phyloP scores from a whole-genome alignment of 345 rosid species.

The Syzygium jambos region DNA sequence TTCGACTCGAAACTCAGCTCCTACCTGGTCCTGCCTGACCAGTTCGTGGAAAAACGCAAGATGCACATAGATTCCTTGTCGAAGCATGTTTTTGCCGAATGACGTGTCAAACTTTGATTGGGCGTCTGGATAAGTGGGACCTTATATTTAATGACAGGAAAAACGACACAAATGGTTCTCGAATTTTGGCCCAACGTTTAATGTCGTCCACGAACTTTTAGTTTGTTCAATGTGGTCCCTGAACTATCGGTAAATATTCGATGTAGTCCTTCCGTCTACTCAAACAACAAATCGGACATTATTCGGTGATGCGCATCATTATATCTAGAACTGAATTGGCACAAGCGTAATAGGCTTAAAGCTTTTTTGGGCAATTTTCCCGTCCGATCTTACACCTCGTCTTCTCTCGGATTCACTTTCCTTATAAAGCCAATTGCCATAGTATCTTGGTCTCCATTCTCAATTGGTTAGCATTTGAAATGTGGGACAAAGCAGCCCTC shows the following conservation, averaged over 20 bases:
- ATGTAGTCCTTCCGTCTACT: background rate
- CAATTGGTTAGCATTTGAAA: background rate
- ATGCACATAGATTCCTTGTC: background rate
- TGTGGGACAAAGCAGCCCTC: background rate
- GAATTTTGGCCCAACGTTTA: background rate
- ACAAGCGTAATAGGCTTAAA: too few relatives aligned
- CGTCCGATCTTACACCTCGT: background rate
- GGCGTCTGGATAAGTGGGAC: background rate
- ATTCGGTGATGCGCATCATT: too few relatives aligned
- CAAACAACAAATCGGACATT: too few relatives aligned
- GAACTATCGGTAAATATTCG: background rate
- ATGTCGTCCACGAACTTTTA: fast-evolving
- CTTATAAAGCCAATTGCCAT: background rate
- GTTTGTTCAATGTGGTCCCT: background rate
- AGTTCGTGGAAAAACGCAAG: background rate
- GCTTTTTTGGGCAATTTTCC: fast-evolving
- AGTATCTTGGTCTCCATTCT: background rate
- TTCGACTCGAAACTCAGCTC: background rate
- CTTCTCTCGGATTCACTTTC: background rate
- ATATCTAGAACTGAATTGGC: too few relatives aligned
- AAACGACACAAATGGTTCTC: background rate
- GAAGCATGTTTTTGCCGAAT: too few relatives aligned
- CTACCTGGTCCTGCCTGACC: background rate
- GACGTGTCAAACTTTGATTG: background rate
- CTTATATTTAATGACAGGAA: background rate